Percentiles rank a stretch among this genome's conserved stretches.
Conservation (phyloP, 2,329 filamentous ascomycete genomes). For the Phialophora verrucosa region DNA sequence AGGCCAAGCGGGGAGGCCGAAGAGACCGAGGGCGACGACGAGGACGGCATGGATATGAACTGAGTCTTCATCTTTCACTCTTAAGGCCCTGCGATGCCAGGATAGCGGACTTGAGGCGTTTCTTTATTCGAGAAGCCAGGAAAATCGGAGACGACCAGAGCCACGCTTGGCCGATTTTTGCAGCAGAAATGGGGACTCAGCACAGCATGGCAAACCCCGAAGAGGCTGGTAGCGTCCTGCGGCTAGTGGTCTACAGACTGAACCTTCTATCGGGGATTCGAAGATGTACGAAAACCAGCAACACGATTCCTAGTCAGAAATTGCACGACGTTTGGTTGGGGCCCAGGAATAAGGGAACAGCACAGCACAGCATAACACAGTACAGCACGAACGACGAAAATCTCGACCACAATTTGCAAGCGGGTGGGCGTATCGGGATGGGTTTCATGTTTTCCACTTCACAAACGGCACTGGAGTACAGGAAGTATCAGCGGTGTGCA, state of each 20-base stretch:
- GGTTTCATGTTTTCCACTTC: not conserved
- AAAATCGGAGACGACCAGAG: not conserved
- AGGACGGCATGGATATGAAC: conserved; percentile 54
- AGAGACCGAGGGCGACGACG: conserved; percentile 51
- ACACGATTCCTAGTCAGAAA: not conserved
- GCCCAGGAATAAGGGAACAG: not conserved
- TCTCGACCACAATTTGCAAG: not conserved
- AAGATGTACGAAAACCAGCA: not conserved
- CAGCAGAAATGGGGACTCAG: not conserved
- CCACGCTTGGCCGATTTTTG: not conserved
- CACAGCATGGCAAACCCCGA: not conserved
- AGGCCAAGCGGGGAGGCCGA: conserved; percentile 48
- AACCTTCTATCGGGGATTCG: not conserved
- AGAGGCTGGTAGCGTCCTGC: no score
- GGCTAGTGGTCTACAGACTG: not conserved
- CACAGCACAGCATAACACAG: not conserved
- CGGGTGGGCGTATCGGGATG: not conserved
- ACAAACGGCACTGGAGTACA: not conserved
- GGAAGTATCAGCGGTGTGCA: not conserved
- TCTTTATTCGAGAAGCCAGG: not conserved
- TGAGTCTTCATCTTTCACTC: conserved; percentile 23
- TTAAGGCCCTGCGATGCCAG: not conserved
- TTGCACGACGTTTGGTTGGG: not conserved
- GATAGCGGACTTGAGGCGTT: not conserved
- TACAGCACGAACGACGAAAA: not conserved